phyloP scores from a whole-genome alignment of 345 rosid species.

The Eucalyptus caleyi region DNA sequence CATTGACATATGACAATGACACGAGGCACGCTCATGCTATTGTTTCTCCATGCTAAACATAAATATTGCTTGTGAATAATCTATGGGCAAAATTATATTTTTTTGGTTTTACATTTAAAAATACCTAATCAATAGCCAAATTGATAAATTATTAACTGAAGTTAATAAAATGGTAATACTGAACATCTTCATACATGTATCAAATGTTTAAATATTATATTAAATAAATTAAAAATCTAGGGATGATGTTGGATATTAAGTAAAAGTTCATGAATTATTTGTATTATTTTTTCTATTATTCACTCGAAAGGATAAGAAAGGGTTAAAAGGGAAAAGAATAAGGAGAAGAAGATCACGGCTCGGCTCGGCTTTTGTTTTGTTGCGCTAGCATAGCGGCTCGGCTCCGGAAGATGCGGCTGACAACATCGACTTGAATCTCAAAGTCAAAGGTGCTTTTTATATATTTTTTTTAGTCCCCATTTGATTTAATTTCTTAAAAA shows the following conservation, averaged over 20 bases:
- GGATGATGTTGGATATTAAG: rapidly evolving
- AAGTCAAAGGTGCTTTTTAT: background rate
- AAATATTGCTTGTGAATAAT: background rate
- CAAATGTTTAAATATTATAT: rapidly evolving
- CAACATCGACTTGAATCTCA: background rate
- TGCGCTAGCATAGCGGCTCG: background rate
- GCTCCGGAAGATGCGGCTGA: background rate
- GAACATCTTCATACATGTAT: too few relatives aligned
- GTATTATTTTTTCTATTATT: background rate
- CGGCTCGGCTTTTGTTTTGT: background rate
- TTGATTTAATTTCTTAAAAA: background rate
- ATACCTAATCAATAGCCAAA: rapidly evolving
- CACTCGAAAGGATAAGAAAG: too few relatives aligned
- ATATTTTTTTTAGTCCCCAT: background rate
- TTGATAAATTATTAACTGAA: rapidly evolving
- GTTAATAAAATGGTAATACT: background rate
- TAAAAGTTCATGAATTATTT: rapidly evolving
- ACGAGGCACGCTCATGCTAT: background rate
- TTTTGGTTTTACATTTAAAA: background rate
- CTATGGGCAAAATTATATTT: background rate
- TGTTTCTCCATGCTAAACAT: background rate
- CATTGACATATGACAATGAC: background rate
- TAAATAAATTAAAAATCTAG: background rate
- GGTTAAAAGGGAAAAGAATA: background rate
- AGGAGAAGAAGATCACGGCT: background rate